Evolutionary conservation across 306 rosid genomes (phyloP).

Genomic region (Adenanthera pavonina): DNA sequence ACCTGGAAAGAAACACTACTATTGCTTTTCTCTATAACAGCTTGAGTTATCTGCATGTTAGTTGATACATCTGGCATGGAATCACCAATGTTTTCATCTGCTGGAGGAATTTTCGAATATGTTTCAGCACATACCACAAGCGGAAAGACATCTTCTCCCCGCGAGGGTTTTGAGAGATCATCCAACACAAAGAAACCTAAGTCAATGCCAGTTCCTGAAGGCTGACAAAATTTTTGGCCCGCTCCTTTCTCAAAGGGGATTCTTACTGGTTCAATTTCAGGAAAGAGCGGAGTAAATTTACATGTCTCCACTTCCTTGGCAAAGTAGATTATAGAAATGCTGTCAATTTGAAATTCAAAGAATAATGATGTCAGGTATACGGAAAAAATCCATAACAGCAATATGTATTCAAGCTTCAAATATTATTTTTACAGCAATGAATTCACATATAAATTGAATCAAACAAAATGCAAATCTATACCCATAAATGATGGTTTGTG

Average conservation of each 20-base stretch:
- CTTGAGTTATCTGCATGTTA: conserved; percentile 80
- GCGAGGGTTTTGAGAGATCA: conserved; percentile 87
- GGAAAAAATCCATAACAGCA: conserved; percentile 23
- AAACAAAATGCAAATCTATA: conserved; percentile 23
- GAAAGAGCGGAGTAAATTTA: conserved; percentile 68
- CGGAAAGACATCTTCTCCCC: conserved; percentile 74
- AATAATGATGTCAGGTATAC: conserved; percentile 36
- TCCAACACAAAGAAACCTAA: conserved; percentile 86
- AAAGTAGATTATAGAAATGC: conserved; percentile 80
- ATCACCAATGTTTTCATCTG: conserved; percentile 47
- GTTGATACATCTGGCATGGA: conserved; percentile 50
- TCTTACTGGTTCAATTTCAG: conserved; percentile 67
- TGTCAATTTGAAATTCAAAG: conserved; percentile 46
- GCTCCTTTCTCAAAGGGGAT: conserved; percentile 83
- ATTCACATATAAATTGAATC: conserved; percentile 6
- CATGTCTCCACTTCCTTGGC: conserved; percentile 87
- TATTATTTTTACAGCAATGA: neutral
- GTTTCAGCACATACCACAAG: conserved; percentile 86
- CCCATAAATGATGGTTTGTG: conserved; percentile 22
- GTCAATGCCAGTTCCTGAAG: conserved; percentile 87
- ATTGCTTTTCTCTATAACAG: conserved; percentile 69
- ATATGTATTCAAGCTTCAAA: conserved; percentile 14
- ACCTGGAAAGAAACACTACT: conserved; percentile 60
- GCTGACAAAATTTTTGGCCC: conserved; percentile 78
- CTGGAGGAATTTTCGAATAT: conserved; percentile 44